Base-by-base conservation (phyloP, 1,139 yeast species). In the Zhuliangozyma blackwelliae region DNA sequence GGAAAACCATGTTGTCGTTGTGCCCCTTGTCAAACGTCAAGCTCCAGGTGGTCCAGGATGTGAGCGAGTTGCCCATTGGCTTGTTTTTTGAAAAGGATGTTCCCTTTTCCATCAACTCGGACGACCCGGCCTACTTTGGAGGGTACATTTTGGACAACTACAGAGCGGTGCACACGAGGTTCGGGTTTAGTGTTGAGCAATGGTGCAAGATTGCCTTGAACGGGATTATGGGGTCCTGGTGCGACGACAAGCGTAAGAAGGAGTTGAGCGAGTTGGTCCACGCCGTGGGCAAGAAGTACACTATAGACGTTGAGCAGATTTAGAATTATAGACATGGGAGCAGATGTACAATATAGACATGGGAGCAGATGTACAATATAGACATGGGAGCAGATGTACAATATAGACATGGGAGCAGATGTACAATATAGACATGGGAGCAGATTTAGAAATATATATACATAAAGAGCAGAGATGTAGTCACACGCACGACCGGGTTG, bases 111-210 rank as follows among this genome's bases (percentile, higher is more conserved):
- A 68, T 85, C 52, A 85, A 85, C 56, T 81, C 89, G 1, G 94
- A 85, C 55, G 95, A 85, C 56, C 95, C 95, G 26, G 92, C 94
- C 3, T 85, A 85, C 57, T 85, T 85, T 52, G 94, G 92, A 34
- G 92, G 89, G 9, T 84, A 84, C 59, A 79, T 84, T 42, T 62
- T 85, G 46, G 92, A 85, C 50, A 85, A 85, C 56, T 85, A 83
- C 58, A 52, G 72, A 25, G 75, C 72, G 28, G 85, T 84, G 22
- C 85, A 83, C 46, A 65, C 75, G 37, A 70, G 76, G 45, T 83
- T 83, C 55, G 77, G 79, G 10, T 79, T 84, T 57, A 63, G 70
- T 30, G 48, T 70, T 35, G 60, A 67, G 9, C 72, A 77, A 33
- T 84, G 90, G 90, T 65, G 66, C 33, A 52, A 51, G 32, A 74